Evolutionary conservation across 352 stramenopile genomes (phyloP).

Genomic region (Phytophthora idaei): DNA sequence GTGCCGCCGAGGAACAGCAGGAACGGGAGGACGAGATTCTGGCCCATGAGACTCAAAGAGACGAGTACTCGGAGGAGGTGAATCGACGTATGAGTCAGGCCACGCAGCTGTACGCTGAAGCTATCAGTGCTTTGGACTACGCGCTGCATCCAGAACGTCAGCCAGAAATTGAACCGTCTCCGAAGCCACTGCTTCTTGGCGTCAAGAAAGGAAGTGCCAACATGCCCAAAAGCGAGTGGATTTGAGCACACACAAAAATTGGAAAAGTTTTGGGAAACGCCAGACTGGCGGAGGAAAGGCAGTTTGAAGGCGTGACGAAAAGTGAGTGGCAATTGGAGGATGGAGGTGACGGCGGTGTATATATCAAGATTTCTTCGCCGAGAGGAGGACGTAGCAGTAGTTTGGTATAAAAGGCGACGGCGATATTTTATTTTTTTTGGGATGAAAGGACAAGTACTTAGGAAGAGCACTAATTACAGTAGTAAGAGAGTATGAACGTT

Average conservation of each 20-base stretch:
- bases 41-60: conserved; percentile 33
- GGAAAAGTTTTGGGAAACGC: conserved; percentile 13
- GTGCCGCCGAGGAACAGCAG: conserved; percentile 39
- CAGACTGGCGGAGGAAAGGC: conserved; percentile 19
- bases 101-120: conserved; percentile 61
- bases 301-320: conserved; percentile 16
- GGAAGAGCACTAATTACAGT: conserved; percentile 40
- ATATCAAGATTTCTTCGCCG: conserved; percentile 35
- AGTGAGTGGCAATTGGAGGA: conserved; percentile 8
- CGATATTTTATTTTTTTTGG: conserved; percentile 47
- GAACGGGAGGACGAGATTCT: conserved; percentile 36
- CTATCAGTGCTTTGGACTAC: conserved; percentile 54
- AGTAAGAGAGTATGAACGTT: conserved; percentile 43
- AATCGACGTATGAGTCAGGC: conserved; percentile 58
- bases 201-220: conserved; percentile 49
- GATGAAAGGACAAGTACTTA: conserved; percentile 27
- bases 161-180: conserved; percentile 37
- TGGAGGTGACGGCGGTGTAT: conserved; percentile 21
- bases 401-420: conserved; percentile 43
- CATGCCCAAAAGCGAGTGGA: conserved; percentile 57
- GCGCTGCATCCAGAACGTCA: conserved; percentile 52
- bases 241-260: conserved; percentile 26
- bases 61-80: conserved; percentile 47
- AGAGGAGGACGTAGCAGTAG: conserved; percentile 37
- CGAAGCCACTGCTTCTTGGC: conserved; percentile 58